Evolutionary conservation across 345 rosid species (phyloP), one percentile per base, ranked within the genome.

Genomic region (Lepidium sativum): DNA sequence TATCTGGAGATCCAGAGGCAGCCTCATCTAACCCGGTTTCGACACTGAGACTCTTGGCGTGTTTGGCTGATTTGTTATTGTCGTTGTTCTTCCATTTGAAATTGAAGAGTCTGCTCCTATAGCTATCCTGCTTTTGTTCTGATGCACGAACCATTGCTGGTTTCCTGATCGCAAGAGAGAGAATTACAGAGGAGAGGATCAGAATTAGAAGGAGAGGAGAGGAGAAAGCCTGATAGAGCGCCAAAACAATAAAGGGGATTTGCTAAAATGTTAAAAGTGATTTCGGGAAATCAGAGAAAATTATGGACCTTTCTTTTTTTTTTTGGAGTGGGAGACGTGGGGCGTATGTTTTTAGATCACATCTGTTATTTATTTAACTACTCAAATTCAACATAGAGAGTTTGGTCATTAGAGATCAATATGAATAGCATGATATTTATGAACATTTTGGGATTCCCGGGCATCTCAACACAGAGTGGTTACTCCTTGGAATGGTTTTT

Each of bases 61-160:
- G 84, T 41, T 47, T 78, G 3, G 65, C 74, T 14, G 65, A 71
- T 14, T 73, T 33, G 49, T 45, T 33, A 44, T 38, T 73, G 4
- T 79, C 90, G 50, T 51, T 71, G 65, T 72, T 39, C 84, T 77
- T 70, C 58, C 76, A 95, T 65, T 64, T 70, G 77, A 86, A 89
- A 80, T 81, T 75, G 68, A 68, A 79, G 77, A 88, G 70, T 68
- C 83, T 85, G 21, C 90, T 80, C 80, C 58, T 80, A 54, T 37
- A 80, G 48, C 85, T 82, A 58, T 82, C 82, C 68, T 86, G 88
- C 71, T 73, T 68, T 73, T 73, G 68, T 42, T 84, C 90, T 9
- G 78, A 64, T 9, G 83, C 78, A 33, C 76, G 81, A 72, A 76
- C 88, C 90, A 84, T 85, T 57, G 25, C 66, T 21, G 42, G 25